Evolutionary conservation across 2,329 filamentous ascomycete genomes (phyloP).

Genomic region (Hymenoscyphus fraxineus): DNA sequence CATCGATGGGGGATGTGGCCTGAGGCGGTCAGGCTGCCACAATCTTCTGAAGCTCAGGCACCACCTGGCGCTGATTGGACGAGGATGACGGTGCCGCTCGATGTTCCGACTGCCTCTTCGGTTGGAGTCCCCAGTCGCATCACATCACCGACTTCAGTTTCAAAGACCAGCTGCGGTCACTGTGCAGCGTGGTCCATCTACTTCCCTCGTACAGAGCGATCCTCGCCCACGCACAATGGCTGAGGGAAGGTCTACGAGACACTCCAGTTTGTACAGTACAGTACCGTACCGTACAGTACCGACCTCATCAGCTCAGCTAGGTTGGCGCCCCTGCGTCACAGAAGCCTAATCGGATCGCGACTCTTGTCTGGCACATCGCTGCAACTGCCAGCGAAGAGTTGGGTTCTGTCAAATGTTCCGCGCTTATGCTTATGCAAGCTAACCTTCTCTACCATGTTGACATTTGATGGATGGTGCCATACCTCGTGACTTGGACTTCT

Average conservation of each 20-base stretch:
- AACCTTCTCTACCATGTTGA: no score
- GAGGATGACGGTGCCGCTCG: no score
- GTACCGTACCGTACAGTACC: not conserved
- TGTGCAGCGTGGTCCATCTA: not conserved
- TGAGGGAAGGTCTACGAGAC: not conserved
- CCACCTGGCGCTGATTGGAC: no score
- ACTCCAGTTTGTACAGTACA: no score
- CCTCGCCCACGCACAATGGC: not conserved
- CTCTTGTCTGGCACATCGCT: not conserved
- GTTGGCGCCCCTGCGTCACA: not conserved
- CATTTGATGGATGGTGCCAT: constrained; percentile 10
- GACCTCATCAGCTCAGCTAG: not conserved
- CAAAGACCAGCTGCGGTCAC: not conserved
- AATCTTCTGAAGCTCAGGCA: no score
- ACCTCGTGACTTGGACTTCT: constrained; percentile 9
- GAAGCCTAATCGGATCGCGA: not conserved
- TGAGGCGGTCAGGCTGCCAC: no score
- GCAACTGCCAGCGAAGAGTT: not conserved
- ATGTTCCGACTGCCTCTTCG: not conserved
- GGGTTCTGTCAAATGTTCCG: not conserved
- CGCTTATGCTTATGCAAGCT: not conserved
- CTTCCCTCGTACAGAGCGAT: not conserved
- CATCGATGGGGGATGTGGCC: no score
- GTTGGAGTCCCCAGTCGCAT: no score
- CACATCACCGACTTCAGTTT: no score